phyloP scores from a whole-genome alignment of 768 basidiomycete species.

The Lenzites betulinus region DNA sequence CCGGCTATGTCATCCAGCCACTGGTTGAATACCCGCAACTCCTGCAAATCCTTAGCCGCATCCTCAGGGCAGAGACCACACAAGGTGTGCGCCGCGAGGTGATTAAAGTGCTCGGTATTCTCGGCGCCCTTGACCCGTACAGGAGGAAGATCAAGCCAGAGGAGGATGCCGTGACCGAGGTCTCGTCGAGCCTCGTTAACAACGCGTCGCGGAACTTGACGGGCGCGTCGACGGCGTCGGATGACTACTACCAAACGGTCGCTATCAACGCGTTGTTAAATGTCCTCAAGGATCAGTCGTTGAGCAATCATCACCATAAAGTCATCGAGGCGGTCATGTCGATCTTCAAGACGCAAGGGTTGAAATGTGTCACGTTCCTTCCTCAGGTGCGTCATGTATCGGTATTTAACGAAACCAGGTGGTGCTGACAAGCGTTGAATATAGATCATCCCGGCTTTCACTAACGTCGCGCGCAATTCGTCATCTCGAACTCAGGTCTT shows the following conservation, averaged over 20 bases:
- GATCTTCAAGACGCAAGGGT: slow-evolving; percentile 96
- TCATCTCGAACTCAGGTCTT: slow-evolving; percentile 87
- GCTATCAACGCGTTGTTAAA: slow-evolving; percentile 86
- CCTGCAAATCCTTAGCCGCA: slow-evolving; percentile 79
- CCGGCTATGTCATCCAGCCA: slow-evolving; percentile 91
- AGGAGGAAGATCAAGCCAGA: slow-evolving; percentile 76
- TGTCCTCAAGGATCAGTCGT: slow-evolving; percentile 86
- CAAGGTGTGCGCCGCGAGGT: slow-evolving; percentile 80
- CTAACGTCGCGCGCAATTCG: slow-evolving; percentile 81
- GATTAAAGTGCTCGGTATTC: slow-evolving; percentile 91
- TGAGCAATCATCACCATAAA: slow-evolving; percentile 84
- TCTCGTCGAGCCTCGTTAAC: slow-evolving; percentile 40
- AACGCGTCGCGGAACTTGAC: slow-evolving; percentile 71
- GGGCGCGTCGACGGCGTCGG: slow-evolving; percentile 63
- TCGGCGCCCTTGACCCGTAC: slow-evolving; percentile 96
- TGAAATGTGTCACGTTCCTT: slow-evolving; percentile 94
- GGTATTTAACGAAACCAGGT: neutral
- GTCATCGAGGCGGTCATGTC: slow-evolving; percentile 99
- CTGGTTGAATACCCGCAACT: slow-evolving; percentile 90
- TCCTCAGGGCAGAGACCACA: slow-evolving; percentile 79
- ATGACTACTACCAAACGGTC: slow-evolving; percentile 97
- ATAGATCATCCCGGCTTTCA: slow-evolving; percentile 94
- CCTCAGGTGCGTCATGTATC: slow-evolving; percentile 64
- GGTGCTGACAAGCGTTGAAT: neutral
- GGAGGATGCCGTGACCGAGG: slow-evolving; percentile 65